Conservation (phyloP, 2,329 filamentous ascomycete genomes). For the Alternaria metachromatica region DNA sequence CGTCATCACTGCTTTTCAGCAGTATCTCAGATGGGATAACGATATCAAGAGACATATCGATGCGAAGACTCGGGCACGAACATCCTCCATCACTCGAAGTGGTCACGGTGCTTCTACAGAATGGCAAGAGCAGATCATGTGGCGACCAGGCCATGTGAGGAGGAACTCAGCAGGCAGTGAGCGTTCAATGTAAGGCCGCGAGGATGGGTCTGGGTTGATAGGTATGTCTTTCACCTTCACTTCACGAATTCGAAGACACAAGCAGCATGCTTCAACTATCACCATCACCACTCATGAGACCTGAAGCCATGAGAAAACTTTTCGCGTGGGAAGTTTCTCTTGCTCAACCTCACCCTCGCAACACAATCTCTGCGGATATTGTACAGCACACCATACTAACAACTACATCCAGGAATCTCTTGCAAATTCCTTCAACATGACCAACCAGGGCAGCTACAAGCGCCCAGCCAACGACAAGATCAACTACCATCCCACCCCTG, state of each 20-base stretch:
- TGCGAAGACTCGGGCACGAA: constrained; percentile 10
- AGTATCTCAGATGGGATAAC: constrained; percentile 11
- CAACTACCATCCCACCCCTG: neutral
- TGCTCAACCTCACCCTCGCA: neutral
- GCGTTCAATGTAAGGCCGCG: neutral
- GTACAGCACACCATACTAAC: neutral
- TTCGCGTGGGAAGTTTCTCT: neutral
- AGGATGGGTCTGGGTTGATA: neutral
- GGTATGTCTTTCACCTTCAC: constrained; percentile 3
- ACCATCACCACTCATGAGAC: neutral
- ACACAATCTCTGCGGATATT: neutral
- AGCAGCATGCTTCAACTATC: neutral
- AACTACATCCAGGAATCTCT: neutral
- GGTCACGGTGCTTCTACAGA: neutral
- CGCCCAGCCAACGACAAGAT: neutral
- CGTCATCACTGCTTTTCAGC: constrained; percentile 12
- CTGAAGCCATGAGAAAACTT: neutral
- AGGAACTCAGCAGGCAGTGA: constrained; percentile 1
- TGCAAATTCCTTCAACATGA: neutral
- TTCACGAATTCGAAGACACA: neutral
- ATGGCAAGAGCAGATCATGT: neutral
- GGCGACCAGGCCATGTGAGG: neutral
- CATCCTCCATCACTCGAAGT: constrained; percentile 4
- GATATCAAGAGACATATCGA: constrained; percentile 14
- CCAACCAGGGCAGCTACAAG: neutral